Conservation (phyloP, 1,139 yeast genomes). For the Suhomyces choctaworum region DNA sequence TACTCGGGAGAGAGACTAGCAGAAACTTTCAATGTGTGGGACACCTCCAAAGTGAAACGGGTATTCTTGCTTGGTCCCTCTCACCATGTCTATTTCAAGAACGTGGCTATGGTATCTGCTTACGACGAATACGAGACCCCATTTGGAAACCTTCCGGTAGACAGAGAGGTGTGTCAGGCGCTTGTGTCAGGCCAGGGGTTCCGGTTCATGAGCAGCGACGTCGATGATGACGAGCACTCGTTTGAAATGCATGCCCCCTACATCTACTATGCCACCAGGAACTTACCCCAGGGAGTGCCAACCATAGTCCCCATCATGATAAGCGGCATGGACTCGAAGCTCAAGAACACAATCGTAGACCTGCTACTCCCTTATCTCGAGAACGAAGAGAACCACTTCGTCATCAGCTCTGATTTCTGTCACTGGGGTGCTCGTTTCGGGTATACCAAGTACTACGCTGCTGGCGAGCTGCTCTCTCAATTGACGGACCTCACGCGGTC, state of each 20-base stretch:
- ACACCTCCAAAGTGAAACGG: constrained; percentile 54
- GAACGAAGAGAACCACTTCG: constrained; percentile 64
- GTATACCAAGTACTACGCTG: constrained; percentile 53
- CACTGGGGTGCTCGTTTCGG: constrained; percentile 91
- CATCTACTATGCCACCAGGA: constrained; percentile 49
- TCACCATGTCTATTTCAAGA: constrained; percentile 80
- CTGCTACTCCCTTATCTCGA: constrained; percentile 55
- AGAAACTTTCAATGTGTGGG: constrained; percentile 74
- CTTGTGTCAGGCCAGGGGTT: constrained; percentile 42
- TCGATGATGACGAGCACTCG: constrained; percentile 87
- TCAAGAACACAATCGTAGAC: constrained; percentile 48
- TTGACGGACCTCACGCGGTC: not conserved
- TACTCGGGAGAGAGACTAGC: constrained; percentile 82
- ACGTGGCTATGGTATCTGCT: constrained; percentile 55
- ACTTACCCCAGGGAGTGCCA: constrained; percentile 42
- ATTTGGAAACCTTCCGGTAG: constrained; percentile 71
- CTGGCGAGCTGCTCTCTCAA: not conserved
- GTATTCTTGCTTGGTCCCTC: constrained; percentile 90
- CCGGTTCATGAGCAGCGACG: constrained; percentile 53
- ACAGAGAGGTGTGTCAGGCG: constrained; percentile 41
- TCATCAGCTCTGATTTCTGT: constrained; percentile 89
- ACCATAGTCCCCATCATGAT: constrained; percentile 78
- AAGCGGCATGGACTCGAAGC: constrained; percentile 54
- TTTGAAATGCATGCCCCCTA: constrained; percentile 94
- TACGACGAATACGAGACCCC: constrained; percentile 75